Conservation (phyloP, 2,329 filamentous ascomycete genomes). For the Cytospora leucostoma region DNA sequence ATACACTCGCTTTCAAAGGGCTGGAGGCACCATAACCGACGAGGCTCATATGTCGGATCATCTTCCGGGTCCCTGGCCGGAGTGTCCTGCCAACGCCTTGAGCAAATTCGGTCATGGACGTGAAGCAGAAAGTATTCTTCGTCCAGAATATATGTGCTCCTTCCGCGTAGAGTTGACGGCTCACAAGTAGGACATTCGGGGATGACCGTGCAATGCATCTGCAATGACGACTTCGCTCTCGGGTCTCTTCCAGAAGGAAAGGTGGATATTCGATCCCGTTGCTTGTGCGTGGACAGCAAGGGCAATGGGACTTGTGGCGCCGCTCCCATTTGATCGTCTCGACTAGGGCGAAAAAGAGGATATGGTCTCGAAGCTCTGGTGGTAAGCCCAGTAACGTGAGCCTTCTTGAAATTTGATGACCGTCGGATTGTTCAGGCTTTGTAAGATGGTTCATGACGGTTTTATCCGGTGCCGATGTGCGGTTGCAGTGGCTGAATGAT, state of each 20-base stretch:
- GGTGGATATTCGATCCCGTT: neutral
- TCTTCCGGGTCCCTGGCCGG: neutral
- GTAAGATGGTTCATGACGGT: neutral
- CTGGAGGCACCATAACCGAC: neutral
- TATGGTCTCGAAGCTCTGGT: neutral
- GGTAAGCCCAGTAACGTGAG: neutral
- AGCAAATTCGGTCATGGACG: neutral
- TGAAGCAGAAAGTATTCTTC: neutral
- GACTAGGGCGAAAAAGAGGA: neutral
- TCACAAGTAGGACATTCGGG: neutral
- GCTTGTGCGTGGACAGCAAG: neutral
- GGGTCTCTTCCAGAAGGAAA: neutral
- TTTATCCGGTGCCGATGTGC: neutral
- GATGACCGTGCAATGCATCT: neutral
- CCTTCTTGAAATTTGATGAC: neutral
- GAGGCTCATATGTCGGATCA: neutral
- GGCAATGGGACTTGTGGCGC: neutral
- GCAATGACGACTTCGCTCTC: neutral
- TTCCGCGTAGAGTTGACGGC: neutral
- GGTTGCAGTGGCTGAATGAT: neutral
- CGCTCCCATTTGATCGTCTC: neutral
- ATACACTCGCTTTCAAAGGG: neutral
- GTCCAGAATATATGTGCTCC: neutral
- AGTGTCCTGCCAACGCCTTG: neutral
- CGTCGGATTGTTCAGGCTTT: neutral